Base-by-base conservation (phyloP, 331 rosid genomes). In the Cydonia oblonga region DNA sequence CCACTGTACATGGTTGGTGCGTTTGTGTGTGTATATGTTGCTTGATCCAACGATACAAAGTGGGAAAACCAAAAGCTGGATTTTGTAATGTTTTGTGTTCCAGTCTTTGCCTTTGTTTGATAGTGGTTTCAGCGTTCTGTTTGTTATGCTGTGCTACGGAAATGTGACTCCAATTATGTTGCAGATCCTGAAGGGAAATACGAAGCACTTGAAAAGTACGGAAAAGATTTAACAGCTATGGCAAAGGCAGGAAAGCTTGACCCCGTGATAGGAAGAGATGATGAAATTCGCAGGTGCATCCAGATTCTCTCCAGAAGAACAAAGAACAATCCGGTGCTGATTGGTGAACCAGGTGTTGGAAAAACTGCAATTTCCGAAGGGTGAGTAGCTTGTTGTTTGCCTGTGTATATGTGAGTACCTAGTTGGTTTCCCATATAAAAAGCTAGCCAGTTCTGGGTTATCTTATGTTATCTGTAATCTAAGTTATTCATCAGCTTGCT, bases 331-430 rank as follows among this genome's bases (percentile, higher is more conserved):
- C 99, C 98, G 52, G 98, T 95, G 73, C 86, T 95, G 49, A 95
- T 95, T 68, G 98, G 98, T 58, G 98, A 95, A 90, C 98, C 98
- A 63, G 98, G 98, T 75, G 98, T 95, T 42, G 98, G 98, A 51
- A 95, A 95, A 84, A 95, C 98, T 70, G 98, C 98, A 16, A 88
- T 95, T 75, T 95, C 98, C 46, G 98, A 95, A 86, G 98, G 98
- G 98, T 91, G 86, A 77, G 89, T 60, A 56, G 53, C 64, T 26
- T 58, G 64, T 62, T 67, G 58, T 59, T 35, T 66, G 52, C 58
- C 28, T 32, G 23, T 19, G 64, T 25, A 20, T 32, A 7, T 62
- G 46, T 6, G 46, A 9, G 13, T 38, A 38, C 38, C 38, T 33
- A 33, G 38, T 70, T 33, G 54, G 40, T 10, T 70, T 35, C 35